phyloP scores from a whole-genome alignment of 2,329 filamentous ascomycete genomes.

The Cercospora citrullina region DNA sequence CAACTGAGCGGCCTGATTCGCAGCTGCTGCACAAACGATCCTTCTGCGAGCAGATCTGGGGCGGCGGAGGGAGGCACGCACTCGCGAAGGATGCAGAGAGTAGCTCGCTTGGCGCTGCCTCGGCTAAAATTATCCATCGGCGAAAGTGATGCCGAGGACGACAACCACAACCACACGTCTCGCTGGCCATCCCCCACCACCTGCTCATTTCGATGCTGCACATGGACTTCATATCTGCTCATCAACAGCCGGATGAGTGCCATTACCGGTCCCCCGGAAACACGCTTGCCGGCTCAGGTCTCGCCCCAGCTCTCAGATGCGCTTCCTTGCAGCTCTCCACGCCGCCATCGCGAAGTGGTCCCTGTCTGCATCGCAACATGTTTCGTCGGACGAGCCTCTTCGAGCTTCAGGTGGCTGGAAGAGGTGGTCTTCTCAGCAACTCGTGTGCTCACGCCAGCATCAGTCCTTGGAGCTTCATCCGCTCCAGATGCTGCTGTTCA shows the following conservation, averaged over 20 bases:
- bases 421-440: too few relatives aligned
- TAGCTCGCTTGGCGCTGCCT: not conserved
- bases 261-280: not conserved
- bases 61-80: not conserved
- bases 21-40: too few relatives aligned
- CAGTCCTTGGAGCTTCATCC: too few relatives aligned
- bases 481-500: too few relatives aligned
- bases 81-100: not conserved
- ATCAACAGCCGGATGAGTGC: not conserved
- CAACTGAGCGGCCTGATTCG: too few relatives aligned
- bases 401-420: too few relatives aligned
- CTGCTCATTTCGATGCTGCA: not conserved
- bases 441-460: too few relatives aligned
- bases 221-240: not conserved
- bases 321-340: not conserved
- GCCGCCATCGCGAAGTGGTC: not conserved
- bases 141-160: not conserved
- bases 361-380: not conserved
- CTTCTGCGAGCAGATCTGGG: not conserved
- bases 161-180: not conserved
- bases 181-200: not conserved
- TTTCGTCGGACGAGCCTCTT: not conserved
- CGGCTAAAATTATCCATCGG: not conserved
- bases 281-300: not conserved
- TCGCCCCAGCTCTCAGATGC: not conserved